Base-by-base conservation (phyloP, 1,284 basidiomycete species). In the Papiliotrema terrestris region DNA sequence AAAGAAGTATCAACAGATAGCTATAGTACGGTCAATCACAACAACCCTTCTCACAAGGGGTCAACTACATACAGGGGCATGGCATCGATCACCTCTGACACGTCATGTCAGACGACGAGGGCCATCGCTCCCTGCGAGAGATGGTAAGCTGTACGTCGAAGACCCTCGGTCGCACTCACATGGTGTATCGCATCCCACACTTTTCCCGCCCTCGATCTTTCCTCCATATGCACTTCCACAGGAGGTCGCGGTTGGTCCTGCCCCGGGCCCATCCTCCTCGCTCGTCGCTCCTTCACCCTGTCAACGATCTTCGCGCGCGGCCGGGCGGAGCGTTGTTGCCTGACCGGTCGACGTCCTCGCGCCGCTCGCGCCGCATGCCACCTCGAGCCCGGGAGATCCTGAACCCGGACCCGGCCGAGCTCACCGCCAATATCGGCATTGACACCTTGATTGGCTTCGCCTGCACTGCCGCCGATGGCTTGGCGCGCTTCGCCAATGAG, bases 161-260 rank as follows among this genome's bases (percentile, higher is more conserved):
- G 25, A 51, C 54, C 39, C 20, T 22, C 22, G 48, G 14, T 14
- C 2, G 45, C 23, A 62, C 61, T 59, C 51, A 62, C 61, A 53
- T 62, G 58, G 46, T 62, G 56, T 11, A 62, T 25, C 50, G 48
- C 43, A 29, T 58, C 56, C 45, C 57, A 37, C 14, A 62, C 17
- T 26, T 47, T 47, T 11, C 45, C 29, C 23, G n/a, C 29, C 20
- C 45, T 22, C 29, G 45, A 19, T 39, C 46, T 50, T 23, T 50
- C 54, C 14, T 46, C 57, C 26, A 20, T 57, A 20, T 55, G 51
- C 5, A 52, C 48, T 20, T 39, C 39, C 46, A 54, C 51, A 9
- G 47, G 44, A 20, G 56, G 55, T 13, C 35, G 23, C 36, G 9
- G 20, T 1, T 13, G n/a, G n/a, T n/a, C 14, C 38, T 20, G 43